Percentiles rank a stretch among this genome's conserved stretches.
Evolutionary conservation across 441 rosid genomes (phyloP).

Genomic region (Kokia cookei): DNA sequence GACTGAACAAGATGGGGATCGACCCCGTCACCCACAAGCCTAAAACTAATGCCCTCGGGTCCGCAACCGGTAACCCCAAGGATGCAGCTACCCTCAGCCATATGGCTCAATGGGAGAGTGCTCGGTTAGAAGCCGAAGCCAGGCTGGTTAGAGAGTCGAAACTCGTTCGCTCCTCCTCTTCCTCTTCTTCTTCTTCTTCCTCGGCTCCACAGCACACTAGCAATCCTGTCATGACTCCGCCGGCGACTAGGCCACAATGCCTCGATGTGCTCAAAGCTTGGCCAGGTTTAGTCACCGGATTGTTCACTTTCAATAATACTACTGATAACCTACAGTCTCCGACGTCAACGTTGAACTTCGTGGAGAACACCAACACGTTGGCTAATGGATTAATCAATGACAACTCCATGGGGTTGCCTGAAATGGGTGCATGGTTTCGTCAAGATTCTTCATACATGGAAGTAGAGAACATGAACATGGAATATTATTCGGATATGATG

Average conservation of each 20-base stretch:
- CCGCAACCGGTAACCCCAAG: conserved; percentile 16
- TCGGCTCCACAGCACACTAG: background rate
- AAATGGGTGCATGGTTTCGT: conserved; percentile 18
- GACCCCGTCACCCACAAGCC: conserved; percentile 56
- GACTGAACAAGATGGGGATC: conserved; percentile 42
- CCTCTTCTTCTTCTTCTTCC: background rate
- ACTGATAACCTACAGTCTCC: conserved; percentile 32
- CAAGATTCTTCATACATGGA: conserved; percentile 20
- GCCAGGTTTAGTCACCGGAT: conserved; percentile 27
- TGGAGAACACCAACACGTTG: conserved; percentile 12
- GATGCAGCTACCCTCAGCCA: conserved; percentile 41
- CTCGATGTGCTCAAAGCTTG: conserved; percentile 40
- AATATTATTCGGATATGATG: background rate
- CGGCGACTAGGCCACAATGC: conserved; percentile 16
- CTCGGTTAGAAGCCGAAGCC: conserved; percentile 50
- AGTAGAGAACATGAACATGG: conserved; percentile 1
- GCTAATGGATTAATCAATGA: background rate
- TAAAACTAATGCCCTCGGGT: conserved; percentile 19
- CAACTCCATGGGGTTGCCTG: conserved; percentile 9
- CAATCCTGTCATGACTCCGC: background rate
- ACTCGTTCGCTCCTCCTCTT: background rate
- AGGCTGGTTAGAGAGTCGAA: conserved; percentile 34
- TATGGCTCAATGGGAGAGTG: conserved; percentile 58
- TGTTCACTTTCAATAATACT: conserved; percentile 6
- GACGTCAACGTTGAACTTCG: conserved; percentile 24